phyloP scores from a whole-genome alignment of 2,329 filamentous ascomycete genomes.

The Aspergillus sp. region DNA sequence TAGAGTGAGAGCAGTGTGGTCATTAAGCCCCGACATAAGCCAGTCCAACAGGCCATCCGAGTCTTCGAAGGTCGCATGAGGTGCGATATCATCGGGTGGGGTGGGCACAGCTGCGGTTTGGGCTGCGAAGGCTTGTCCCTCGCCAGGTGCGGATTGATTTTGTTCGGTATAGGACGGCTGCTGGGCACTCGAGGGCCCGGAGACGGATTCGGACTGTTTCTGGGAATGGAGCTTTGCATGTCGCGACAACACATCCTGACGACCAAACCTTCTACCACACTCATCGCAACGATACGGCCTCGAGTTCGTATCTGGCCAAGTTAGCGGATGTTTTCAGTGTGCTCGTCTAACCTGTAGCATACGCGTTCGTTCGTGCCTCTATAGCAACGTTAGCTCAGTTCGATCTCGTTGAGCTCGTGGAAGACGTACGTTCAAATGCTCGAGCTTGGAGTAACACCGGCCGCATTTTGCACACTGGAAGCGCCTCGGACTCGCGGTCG shows the following conservation, averaged over 20 bases:
- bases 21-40: conserved; percentile 23
- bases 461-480: conserved; percentile 23
- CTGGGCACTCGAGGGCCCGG: neutral
- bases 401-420: neutral
- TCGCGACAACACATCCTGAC: conserved; percentile 28
- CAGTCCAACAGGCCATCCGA: conserved; percentile 21
- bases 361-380: conserved; percentile 14
- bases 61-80: conserved; percentile 1
- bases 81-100: neutral
- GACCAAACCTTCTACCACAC: conserved; percentile 27
- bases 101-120: conserved; percentile 1
- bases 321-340: neutral
- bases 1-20: conserved; percentile 11
- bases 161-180: neutral
- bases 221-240: conserved; percentile 25
- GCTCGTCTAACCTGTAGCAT: neutral
- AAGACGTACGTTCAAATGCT: conserved; percentile 25
- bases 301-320: conserved; percentile 21
- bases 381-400: too few species aligned
- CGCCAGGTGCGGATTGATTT: neutral
- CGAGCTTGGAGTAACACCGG: conserved; percentile 26
- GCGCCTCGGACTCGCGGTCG: conserved; percentile 7
- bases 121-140: neutral
- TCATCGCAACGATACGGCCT: conserved; percentile 27
- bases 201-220: neutral